Evolutionary conservation across 129 eudicot species (phyloP).

Genomic region (Oenanthe sinensis): DNA sequence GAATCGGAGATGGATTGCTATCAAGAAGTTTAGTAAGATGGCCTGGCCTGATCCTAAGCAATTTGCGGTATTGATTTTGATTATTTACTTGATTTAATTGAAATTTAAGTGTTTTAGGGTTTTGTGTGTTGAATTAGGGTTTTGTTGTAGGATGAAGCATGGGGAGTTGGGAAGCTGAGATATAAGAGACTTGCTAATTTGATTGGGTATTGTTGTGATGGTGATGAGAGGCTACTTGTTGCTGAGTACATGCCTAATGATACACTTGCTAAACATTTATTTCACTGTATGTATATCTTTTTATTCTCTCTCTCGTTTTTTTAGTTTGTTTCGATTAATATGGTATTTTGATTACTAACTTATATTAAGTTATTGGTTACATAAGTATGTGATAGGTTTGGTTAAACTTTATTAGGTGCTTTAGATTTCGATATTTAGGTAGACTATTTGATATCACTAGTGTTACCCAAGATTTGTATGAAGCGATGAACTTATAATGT

Average conservation of each 20-base stretch:
- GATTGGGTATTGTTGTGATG: slow-evolving; percentile 10
- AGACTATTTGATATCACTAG: neutral
- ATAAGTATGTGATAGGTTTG: neutral
- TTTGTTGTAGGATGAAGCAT: slow-evolving; percentile 65
- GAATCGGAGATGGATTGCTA: slow-evolving; percentile 88
- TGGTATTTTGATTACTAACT: neutral
- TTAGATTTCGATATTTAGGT: neutral
- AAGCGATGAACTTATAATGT: neutral
- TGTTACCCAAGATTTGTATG: neutral
- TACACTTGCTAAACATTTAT: slow-evolving; percentile 10
- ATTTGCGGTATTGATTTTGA: slow-evolving; percentile 47
- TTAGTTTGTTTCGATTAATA: neutral
- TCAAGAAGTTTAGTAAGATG: slow-evolving; percentile 80
- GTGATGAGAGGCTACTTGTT: slow-evolving; percentile 44
- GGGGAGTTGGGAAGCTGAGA: slow-evolving; percentile 89
- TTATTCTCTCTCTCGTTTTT: neutral
- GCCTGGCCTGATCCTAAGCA: slow-evolving; percentile 99
- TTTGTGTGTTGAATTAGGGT: neutral
- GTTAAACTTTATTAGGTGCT: neutral
- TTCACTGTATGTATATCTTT: slow-evolving; percentile 3
- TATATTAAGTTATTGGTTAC: neutral
- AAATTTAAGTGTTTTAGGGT: neutral
- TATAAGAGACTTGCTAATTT: slow-evolving; percentile 33
- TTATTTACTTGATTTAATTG: neutral
- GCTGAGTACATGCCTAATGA: slow-evolving; percentile 40